Conservation (phyloP, 495 filamentous ascomycete genomes). For the Zalerion maritima region DNA sequence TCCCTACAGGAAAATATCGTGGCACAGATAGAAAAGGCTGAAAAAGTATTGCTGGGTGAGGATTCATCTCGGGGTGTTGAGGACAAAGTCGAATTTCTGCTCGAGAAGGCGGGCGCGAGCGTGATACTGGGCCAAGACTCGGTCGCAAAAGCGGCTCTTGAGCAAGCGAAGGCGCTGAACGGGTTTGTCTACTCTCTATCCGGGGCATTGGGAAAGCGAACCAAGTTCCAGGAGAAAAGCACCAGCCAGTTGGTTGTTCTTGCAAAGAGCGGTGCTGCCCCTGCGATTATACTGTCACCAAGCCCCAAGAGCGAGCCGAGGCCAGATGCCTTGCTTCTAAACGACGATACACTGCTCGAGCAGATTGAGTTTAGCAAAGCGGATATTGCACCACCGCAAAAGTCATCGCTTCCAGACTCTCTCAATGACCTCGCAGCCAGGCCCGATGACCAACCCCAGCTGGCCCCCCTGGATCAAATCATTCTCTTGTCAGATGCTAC, state of each 20-base stretch:
- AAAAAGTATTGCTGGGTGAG: constrained; percentile 23
- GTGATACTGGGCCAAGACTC: constrained; percentile 74
- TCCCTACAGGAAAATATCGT: constrained; percentile 33
- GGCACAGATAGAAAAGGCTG: constrained; percentile 22
- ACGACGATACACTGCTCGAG: constrained; percentile 90
- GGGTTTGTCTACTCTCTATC: constrained; percentile 74
- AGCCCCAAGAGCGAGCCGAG: constrained; percentile 8
- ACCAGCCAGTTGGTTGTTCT: constrained; percentile 85
- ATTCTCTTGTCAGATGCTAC: constrained; percentile 76
- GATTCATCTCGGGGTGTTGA: too few species aligned
- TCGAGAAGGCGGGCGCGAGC: constrained; percentile 72
- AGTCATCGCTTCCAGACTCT: constrained; percentile 37
- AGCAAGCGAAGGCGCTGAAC: constrained; percentile 43
- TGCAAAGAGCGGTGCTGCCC: constrained; percentile 50
- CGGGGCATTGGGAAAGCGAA: constrained; percentile 78
- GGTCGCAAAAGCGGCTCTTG: constrained; percentile 57
- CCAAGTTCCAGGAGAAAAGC: constrained; percentile 80
- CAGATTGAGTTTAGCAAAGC: constrained; percentile 59
- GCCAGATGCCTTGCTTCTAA: constrained; percentile 58
- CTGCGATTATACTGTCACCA: constrained; percentile 2
- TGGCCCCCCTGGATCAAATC: constrained; percentile 69
- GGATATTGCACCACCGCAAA: too few species aligned
- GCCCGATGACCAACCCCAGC: constrained; percentile 69
- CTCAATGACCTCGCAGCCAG: constrained; percentile 49
- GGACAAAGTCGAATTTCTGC: constrained; percentile 46